Base-by-base conservation (phyloP, 192 early-diverging fungal genomes). In the Thamnidium elegans region DNA sequence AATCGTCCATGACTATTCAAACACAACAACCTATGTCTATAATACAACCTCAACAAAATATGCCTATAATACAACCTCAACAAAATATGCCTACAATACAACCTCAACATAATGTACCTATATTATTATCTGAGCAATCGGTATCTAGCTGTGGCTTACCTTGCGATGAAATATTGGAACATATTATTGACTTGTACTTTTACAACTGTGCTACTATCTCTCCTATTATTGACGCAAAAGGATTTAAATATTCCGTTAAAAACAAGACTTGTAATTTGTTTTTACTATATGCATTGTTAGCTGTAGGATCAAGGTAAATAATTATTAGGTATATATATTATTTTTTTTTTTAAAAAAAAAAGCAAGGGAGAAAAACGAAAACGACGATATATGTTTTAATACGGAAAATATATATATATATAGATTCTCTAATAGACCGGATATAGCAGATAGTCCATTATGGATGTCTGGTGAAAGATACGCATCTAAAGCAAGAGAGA, bases 401-500 rank as follows among this genome's bases (percentile, higher is more conserved):
- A 21, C 17, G n/a, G 11, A 7, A 46, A 3, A 39, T n/a, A 39
- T 3, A 39, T 3, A 39, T 39, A 7, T 39, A 4, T 39, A 3
- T 31, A 80, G 78, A 56, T 83, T 74, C 50, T 83, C 84, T 14
- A 60, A 77, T 23, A 67, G 71, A 39, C 76, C 72, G 9, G 76
- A 74, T 42, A 67, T 85, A 1, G 58, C 65, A 23, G 73, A 74
- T 20, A 76, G 72, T 11, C 79, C 81, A 7, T 55, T 72, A 13
- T 83, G 80, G 60, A 44, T 73, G 9, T 60, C 81, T 17, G 84
- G 84, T 23, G 81, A 85, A 55, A 72, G 70, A 13, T 85, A 75
- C 69, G 81, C 84, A 1, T 67, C 60, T 17, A 81, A 72, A 32
- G 76, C 80, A n/a, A 70, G 70, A 2, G 59, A 68, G 7, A 62